These are phyloP conservation scores for Lepidopterella palustris DNA, from an alignment of 495 filamentous ascomycete genomes.

Conservation along the genomic window DNA sequence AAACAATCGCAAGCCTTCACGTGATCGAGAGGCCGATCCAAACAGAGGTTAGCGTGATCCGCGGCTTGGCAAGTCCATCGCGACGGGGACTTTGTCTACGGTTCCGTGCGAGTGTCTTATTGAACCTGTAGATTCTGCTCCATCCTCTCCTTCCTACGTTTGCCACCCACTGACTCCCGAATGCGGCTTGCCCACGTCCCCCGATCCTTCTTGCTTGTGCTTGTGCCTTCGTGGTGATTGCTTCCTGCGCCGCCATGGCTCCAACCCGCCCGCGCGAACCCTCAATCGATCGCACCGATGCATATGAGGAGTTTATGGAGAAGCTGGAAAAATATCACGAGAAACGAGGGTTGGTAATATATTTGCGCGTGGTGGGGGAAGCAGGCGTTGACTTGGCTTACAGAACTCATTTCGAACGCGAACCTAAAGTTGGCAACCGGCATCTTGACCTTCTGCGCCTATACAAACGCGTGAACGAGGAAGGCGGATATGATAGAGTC, in stretches of 20 bases:
- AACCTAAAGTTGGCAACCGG: conserved; percentile 65
- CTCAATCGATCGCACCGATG: conserved; percentile 48
- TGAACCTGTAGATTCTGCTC: neutral
- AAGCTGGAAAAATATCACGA: conserved; percentile 60
- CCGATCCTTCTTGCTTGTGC: neutral
- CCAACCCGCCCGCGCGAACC: conserved; percentile 40
- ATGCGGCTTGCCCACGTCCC: neutral
- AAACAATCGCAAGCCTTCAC: no score
- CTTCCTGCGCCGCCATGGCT: conserved; percentile 35
- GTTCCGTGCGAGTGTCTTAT: no score
- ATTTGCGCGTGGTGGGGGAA: conserved; percentile 5
- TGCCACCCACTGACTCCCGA: neutral
- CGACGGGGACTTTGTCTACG: no score
- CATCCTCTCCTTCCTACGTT: neutral
- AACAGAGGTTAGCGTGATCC: neutral
- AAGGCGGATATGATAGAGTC: conserved; percentile 75
- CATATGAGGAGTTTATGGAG: conserved; percentile 65
- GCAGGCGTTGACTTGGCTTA: conserved; percentile 7
- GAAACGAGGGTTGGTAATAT: conserved; percentile 53
- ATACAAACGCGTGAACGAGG: conserved; percentile 60
- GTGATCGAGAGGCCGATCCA: neutral
- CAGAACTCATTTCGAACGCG: conserved; percentile 61
- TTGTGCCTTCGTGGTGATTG: conserved; percentile 19
- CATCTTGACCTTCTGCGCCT: conserved; percentile 65
- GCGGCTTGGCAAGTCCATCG: no score